A percentile compares a stretch with the other conserved stretches of the same genome.
phyloP scores from a whole-genome alignment of 768 basidiomycete genomes.

The Termitomyces sp. region DNA sequence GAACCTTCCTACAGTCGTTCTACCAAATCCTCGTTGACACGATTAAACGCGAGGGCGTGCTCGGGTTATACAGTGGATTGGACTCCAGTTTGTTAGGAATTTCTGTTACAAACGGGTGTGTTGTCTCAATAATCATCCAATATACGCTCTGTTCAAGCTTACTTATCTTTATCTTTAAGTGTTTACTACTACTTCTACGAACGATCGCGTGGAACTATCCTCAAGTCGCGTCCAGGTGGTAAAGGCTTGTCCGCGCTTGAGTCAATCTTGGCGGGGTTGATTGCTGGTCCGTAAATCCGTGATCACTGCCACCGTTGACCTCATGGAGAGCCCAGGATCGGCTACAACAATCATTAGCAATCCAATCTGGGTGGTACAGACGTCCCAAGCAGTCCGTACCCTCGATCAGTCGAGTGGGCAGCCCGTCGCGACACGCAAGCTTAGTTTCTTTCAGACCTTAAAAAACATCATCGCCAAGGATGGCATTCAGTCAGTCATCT shows the following conservation, averaged over 20 bases:
- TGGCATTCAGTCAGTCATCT: conserved; percentile 46
- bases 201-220: conserved; percentile 53
- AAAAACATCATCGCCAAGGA: conserved; percentile 66
- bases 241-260: conserved; percentile 83
- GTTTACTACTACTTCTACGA: conserved; percentile 95
- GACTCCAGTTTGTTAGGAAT: conserved; percentile 85
- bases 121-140: not conserved
- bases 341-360: conserved; percentile 88
- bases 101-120: conserved; percentile 88
- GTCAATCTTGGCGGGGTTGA: conserved; percentile 82
- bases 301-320: not conserved
- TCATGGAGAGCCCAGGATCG: conserved; percentile 51
- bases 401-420: conserved; percentile 32
- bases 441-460: conserved; percentile 64
- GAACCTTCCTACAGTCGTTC: conserved; percentile 41
- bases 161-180: conserved; percentile 31
- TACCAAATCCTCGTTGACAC: conserved; percentile 69
- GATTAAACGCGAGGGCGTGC: conserved; percentile 78
- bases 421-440: conserved; percentile 34
- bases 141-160: not conserved
- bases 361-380: conserved; percentile 97
- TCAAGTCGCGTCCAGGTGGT: conserved; percentile 49
- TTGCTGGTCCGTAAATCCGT: conserved; percentile 60
- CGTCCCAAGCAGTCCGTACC: conserved; percentile 75
- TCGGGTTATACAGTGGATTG: conserved; percentile 85